Base-by-base conservation (phyloP, 169 alveolate genomes). In the Theileria sp. region DNA sequence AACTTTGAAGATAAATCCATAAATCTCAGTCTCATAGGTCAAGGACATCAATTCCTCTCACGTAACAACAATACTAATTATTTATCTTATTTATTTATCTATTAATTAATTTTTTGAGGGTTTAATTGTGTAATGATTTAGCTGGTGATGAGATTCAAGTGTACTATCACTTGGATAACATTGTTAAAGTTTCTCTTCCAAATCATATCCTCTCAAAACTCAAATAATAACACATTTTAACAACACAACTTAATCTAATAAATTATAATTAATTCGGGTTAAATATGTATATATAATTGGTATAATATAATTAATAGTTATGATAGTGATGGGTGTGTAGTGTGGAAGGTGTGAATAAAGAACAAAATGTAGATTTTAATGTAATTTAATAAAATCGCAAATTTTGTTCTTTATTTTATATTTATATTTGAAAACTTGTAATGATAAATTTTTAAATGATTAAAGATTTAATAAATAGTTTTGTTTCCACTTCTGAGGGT, bases 81-180 rank as follows among this genome's bases (percentile, higher is more conserved):
- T 6, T 5, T 10, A 58, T 5, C 10, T 56, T 21, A 66, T 5
- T 17, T 66, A 36, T 21, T n/a, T 36, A 2, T 1, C 12, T 8
- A 38, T 21, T 66, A 66, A 10, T 66, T 66, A 17, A 17, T 66
- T 21, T 2, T 8, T 21, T 21, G 10, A 66, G 8, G 34, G 25
- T 8, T 25, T 66, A 38, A 23, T 38, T 66, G 25, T 30, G 13
- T 6, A 0, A 8, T 23, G 3, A 25, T 66, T 38, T 30, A 66
- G 76, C 88, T 1, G 88, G 88, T 13, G 88, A 82, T 30, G 88
- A 82, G 50, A 44, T 82, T 32, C 83, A 82, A 28, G 65, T 82
- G 17, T 76, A 61, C 38, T 82, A 76, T 67, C 88, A 82, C 58
- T 71, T 65, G 32, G 79, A 58, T 7, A 72, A 76, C 34, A 66